A percentile compares a stretch with the other conserved stretches of the same genome.
phyloP scores from a whole-genome alignment of 306 rosid genomes.

The Trifolium repens region DNA sequence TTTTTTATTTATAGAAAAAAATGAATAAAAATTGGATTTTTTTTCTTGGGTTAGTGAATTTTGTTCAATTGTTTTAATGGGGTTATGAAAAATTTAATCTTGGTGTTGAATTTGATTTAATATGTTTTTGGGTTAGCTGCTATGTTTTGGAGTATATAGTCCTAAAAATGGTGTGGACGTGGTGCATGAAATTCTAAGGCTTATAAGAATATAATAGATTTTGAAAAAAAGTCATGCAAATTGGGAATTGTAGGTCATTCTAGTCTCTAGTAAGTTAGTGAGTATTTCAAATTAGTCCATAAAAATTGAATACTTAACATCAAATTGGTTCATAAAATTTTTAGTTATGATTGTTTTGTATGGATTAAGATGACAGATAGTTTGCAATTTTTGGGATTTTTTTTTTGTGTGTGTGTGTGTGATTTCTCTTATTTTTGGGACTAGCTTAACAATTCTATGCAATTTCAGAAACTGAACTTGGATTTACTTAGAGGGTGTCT shows the following conservation, averaged over 20 bases:
- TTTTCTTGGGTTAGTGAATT: not conserved
- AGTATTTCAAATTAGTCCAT: not conserved
- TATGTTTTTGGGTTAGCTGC: not conserved
- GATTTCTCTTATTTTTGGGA: constrained; percentile 6
- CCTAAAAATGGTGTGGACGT: not conserved
- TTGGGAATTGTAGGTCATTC: not conserved
- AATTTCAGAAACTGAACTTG: not conserved
- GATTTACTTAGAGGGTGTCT: not conserved
- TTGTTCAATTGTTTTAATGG: not conserved
- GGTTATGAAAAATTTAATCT: not conserved
- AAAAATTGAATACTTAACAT: not conserved
- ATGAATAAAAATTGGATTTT: not conserved
- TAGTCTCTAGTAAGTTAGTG: not conserved
- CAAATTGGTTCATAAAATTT: not conserved
- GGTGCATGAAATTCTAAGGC: not conserved
- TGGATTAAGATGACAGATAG: not conserved
- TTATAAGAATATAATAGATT: not conserved
- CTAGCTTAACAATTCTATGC: not conserved
- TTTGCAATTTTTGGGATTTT: not conserved
- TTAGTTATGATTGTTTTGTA: not conserved
- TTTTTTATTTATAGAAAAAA: not conserved
- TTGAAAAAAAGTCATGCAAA: not conserved
- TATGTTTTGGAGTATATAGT: not conserved
- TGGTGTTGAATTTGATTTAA: constrained; percentile 5
- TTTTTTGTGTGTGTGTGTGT: not conserved